Evolutionary conservation across 176 grass and related monocot genomes (phyloP).

Genomic region (Thinopyrum elongatum): DNA sequence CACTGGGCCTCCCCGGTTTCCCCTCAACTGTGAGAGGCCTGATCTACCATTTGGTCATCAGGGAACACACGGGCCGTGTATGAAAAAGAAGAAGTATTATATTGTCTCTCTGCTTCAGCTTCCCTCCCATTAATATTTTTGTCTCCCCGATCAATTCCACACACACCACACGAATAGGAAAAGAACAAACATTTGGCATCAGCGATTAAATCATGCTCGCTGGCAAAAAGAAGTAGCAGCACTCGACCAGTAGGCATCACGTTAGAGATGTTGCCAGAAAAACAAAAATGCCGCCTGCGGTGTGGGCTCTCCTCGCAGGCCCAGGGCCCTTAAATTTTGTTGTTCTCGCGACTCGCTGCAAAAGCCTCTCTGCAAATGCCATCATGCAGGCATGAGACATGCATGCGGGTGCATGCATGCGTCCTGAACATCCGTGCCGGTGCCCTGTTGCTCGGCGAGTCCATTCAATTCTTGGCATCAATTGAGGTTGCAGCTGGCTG

Average conservation of each 20-base stretch:
- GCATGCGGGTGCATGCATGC: constrained; percentile 16
- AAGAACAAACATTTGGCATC: not conserved
- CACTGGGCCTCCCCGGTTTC: not conserved
- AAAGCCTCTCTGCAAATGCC: not conserved
- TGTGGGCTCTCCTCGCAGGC: constrained; percentile 30
- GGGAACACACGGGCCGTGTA: not conserved
- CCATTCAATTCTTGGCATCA: constrained; percentile 38
- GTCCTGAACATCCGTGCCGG: constrained; percentile 38
- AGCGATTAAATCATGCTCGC: not conserved
- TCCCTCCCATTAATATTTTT: not conserved
- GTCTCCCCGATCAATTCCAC: not conserved
- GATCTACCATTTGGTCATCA: not conserved
- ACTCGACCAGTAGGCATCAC: not conserved
- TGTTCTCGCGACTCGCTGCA: constrained; percentile 14
- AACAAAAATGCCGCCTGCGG: not conserved
- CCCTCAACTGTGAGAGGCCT: not conserved
- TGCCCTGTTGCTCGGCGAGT: not conserved
- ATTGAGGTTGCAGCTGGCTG: not conserved
- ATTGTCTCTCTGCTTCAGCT: not conserved
- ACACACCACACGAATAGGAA: not conserved
- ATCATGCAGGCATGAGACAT: not conserved
- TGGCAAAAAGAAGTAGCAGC: not conserved
- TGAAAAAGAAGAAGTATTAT: not conserved
- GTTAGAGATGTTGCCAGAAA: not conserved
- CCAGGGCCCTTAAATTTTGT: constrained; percentile 24